Evolutionary conservation across 1,284 basidiomycete genomes (phyloP).

Genomic region (Microbotryum saponariae): DNA sequence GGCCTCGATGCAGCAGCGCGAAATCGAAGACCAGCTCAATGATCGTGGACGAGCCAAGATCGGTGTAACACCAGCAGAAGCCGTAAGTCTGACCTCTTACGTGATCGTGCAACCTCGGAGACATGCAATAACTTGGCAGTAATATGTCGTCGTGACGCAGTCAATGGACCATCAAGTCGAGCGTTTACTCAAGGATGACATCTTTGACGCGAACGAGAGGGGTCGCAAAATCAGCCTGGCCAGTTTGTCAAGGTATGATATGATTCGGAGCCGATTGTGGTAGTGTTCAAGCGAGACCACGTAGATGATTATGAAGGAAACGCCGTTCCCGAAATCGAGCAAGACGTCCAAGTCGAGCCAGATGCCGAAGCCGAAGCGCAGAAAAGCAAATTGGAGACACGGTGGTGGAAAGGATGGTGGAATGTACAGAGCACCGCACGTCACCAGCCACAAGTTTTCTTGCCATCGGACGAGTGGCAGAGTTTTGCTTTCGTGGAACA

Average conservation of each 20-base stretch:
- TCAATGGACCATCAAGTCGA: constrained; percentile 6
- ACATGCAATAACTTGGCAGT: not conserved
- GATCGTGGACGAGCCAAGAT: constrained; percentile 77
- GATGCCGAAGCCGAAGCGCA: no score
- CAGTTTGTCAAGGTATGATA: constrained; percentile 31
- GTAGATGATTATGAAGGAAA: no score
- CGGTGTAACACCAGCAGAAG: constrained; percentile 77
- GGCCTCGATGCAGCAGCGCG: constrained; percentile 66
- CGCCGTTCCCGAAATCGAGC: no score
- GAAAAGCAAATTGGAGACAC: no score
- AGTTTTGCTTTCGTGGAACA: no score
- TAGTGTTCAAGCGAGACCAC: constrained; percentile 2
- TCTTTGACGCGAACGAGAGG: constrained; percentile 11
- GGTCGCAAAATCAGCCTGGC: constrained; percentile 15
- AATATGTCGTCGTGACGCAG: not conserved
- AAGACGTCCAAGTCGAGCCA: no score
- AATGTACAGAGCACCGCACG: no score
- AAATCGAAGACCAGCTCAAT: constrained; percentile 62
- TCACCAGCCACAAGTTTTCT: no score
- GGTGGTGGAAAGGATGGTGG: no score
- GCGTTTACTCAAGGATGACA: not conserved
- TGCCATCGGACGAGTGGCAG: no score
- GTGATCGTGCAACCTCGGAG: not conserved
- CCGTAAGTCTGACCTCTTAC: constrained; percentile 46
- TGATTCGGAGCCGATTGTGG: constrained; percentile 33